These are phyloP conservation scores for Erythrophleum ivorense DNA, from an alignment of 331 rosid genomes.

Conservation along the genomic window DNA sequence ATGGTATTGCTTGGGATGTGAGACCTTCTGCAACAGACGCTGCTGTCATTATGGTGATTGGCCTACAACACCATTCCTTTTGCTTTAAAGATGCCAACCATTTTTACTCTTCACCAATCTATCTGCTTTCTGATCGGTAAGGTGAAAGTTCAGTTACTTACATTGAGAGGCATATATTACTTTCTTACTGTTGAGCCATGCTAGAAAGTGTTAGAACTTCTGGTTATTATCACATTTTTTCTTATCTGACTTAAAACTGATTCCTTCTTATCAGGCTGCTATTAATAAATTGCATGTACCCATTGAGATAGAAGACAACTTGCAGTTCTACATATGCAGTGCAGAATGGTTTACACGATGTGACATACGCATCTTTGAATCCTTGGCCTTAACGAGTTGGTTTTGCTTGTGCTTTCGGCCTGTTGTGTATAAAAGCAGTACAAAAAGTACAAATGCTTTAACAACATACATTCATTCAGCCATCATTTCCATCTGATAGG, in stretches of 20 bases:
- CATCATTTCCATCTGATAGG: slow-evolving; percentile 19
- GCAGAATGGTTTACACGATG: slow-evolving; percentile 30
- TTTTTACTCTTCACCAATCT: neutral
- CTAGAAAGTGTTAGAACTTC: neutral
- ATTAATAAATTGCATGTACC: slow-evolving; percentile 86
- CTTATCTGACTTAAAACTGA: slow-evolving; percentile 17
- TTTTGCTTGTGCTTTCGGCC: slow-evolving; percentile 51
- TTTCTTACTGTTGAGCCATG: neutral
- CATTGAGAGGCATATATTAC: neutral
- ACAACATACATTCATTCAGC: slow-evolving; percentile 15
- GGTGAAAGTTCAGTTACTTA: slow-evolving; percentile 25
- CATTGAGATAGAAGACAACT: slow-evolving; percentile 74
- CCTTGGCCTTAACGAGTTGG: slow-evolving; percentile 15
- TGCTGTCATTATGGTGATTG: slow-evolving; percentile 80
- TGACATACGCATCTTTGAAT: slow-evolving; percentile 26
- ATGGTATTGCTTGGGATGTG: slow-evolving; percentile 83
- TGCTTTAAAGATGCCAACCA: neutral
- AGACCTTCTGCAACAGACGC: slow-evolving; percentile 95
- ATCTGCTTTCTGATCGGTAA: slow-evolving; percentile 5
- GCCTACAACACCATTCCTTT: slow-evolving; percentile 2
- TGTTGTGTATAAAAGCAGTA: neutral
- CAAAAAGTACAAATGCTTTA: neutral
- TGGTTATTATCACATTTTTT: slow-evolving; percentile 4
- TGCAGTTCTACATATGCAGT: slow-evolving; percentile 45
- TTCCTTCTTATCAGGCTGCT: slow-evolving; percentile 66